Evolutionary conservation across 2,329 filamentous ascomycete species (phyloP).

Genomic region (Colletotrichum tamarilloi): DNA sequence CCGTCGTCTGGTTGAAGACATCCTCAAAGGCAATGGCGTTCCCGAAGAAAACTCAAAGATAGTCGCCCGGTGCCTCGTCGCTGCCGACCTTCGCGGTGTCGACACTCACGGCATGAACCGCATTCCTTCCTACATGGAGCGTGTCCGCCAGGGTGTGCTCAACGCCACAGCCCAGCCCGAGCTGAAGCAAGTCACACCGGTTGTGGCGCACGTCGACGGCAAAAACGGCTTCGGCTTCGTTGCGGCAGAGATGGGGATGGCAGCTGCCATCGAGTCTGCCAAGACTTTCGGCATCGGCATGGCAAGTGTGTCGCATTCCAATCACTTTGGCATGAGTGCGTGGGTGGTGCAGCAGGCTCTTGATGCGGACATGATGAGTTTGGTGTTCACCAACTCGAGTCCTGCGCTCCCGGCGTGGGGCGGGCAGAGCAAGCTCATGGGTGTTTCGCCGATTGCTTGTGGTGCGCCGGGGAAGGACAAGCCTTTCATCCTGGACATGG

Average conservation of each 20-base stretch:
- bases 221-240: constrained; percentile 82
- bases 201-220: constrained; percentile 75
- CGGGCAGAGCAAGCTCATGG: constrained; percentile 75
- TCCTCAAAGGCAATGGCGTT: constrained; percentile 72
- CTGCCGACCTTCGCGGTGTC: constrained; percentile 81
- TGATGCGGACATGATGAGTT: constrained; percentile 76
- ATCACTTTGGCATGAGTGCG: constrained; percentile 86
- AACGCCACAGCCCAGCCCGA: constrained; percentile 69
- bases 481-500: constrained; percentile 82
- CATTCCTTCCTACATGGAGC: constrained; percentile 80
- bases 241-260: constrained; percentile 74
- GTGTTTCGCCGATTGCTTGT: constrained; percentile 79
- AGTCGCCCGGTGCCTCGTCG: constrained; percentile 75
- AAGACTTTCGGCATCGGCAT: constrained; percentile 77
- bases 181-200: constrained; percentile 73
- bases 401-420: constrained; percentile 80
- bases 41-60: constrained; percentile 67
- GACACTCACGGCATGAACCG: constrained; percentile 84
- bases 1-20: constrained; percentile 59
- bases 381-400: constrained; percentile 78
- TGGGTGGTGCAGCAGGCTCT: constrained; percentile 84
- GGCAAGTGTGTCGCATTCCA: constrained; percentile 79
- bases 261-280: constrained; percentile 74
- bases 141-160: constrained; percentile 77
- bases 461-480: constrained; percentile 73